Base-by-base conservation (phyloP, 139 green algal genomes). In the Auxenochlorella pyrenoidosa region DNA sequence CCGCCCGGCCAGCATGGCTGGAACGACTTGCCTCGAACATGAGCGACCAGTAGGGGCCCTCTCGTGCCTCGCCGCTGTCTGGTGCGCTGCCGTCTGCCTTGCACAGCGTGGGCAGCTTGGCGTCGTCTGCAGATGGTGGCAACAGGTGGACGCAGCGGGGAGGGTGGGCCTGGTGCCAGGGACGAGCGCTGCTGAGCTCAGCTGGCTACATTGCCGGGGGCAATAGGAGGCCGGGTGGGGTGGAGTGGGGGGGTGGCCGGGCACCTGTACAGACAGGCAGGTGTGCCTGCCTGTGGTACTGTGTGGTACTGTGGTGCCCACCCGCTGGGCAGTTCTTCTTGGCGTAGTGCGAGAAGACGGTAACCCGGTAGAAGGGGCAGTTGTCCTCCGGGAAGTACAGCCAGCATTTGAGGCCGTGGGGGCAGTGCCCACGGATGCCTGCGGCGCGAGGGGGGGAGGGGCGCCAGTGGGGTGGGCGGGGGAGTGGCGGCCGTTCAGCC, bases 281-380 rank as follows among this genome's bases (percentile, higher is more conserved):
- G n/a, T n/a, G n/a, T n/a, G n/a, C n/a, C n/a, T n/a, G n/a, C n/a
- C n/a, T n/a, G n/a, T n/a, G n/a, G n/a, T n/a, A n/a, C n/a, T n/a
- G n/a, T n/a, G n/a, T n/a, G n/a, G n/a, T n/a, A n/a, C n/a, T n/a
- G n/a, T 54, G 30, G n/a, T 13, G 4, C 54, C 26, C 79, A 87
- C 88, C 80, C 21, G 86, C 82, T 0, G 96, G 96, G 91, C 94
- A 97, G 90, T 98, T 98, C 65, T 91, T 84, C 59, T 93, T 91
- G 43, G 96, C 94, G 82, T 98, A 98, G 93, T 98, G 96, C 65
- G 90, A 95, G 93, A 98, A 98, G 3, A 98, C 93, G 18, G 96
- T 98, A 72, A 89, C 91, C 65, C 96, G 92, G 94, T 98, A 98
- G 90, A 96, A 98, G 83, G 96, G 96, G 94, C 95, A 98, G 93